phyloP scores from a whole-genome alignment of 2,329 filamentous ascomycete genomes.

The Penicillium expansum region DNA sequence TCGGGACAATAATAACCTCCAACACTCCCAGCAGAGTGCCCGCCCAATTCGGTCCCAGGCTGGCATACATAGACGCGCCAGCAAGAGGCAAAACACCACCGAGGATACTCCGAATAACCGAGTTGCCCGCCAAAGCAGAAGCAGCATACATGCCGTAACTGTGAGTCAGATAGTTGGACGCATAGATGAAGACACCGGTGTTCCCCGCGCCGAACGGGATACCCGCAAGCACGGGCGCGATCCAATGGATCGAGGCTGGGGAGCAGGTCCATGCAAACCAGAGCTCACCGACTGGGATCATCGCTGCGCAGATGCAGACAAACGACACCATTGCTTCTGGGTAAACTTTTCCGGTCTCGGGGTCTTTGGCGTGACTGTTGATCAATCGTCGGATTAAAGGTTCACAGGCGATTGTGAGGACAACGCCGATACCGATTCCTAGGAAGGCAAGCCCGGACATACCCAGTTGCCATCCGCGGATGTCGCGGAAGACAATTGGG shows the following conservation, averaged over 20 bases:
- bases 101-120: conserved; percentile 67
- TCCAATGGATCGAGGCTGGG: conserved; percentile 74
- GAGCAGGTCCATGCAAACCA: conserved; percentile 87
- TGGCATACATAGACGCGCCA: conserved; percentile 67
- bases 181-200: conserved; percentile 76
- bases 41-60: conserved; percentile 72
- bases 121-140: conserved; percentile 75
- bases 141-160: conserved; percentile 80
- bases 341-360: conserved; percentile 66
- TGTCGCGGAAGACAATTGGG: conserved; percentile 73
- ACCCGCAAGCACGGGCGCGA: conserved; percentile 73
- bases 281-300: conserved; percentile 75
- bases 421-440: conserved; percentile 62
- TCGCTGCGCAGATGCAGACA: conserved; percentile 72
- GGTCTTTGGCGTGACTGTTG: conserved; percentile 71
- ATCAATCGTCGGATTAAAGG: conserved; percentile 75
- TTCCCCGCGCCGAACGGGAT: conserved; percentile 78
- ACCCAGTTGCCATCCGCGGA: conserved; percentile 74
- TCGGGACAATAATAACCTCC: conserved; percentile 71
- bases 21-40: conserved; percentile 72
- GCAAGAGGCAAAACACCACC: conserved; percentile 78
- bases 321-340: conserved; percentile 81
- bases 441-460: conserved; percentile 74
- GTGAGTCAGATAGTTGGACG: conserved; percentile 73
- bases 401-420: conserved; percentile 54